A percentile compares a stretch with the other conserved stretches of the same genome.
These are phyloP conservation scores for Leavenworthia alabamica DNA, from an alignment of 345 rosid species.

Conservation along the genomic window DNA sequence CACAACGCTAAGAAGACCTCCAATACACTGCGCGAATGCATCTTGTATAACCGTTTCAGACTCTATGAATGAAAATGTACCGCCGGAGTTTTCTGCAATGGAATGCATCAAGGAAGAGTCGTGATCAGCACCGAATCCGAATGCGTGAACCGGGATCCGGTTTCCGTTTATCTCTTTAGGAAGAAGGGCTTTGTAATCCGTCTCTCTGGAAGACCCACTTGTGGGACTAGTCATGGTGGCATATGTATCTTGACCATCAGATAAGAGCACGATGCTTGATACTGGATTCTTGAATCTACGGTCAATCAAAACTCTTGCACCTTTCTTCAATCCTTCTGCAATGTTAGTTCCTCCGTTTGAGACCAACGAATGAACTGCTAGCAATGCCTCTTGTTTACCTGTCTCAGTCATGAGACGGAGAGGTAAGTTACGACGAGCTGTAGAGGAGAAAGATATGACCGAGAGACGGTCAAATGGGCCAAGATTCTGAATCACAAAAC, in stretches of 20 bases:
- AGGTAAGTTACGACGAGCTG: conserved; percentile 76
- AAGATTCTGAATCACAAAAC: conserved; percentile 93
- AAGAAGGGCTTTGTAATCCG: conserved; percentile 56
- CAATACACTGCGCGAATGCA: conserved; percentile 98
- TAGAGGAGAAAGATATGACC: conserved; percentile 85
- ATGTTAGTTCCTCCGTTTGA: conserved; percentile 96
- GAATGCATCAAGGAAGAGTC: conserved; percentile 93
- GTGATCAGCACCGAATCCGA: conserved; percentile 91
- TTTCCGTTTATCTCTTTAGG: conserved; percentile 44
- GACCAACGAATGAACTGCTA: conserved; percentile 70
- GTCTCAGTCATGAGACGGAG: conserved; percentile 77
- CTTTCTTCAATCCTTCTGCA: conserved; percentile 84
- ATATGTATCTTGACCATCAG: conserved; percentile 97
- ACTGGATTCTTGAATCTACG: conserved; percentile 80
- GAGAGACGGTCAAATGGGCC: conserved; percentile 88
- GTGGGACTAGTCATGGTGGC: conserved; percentile 46
- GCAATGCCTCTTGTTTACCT: conserved; percentile 74
- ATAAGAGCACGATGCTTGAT: conserved; percentile 73
- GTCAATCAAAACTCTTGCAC: conserved; percentile 70
- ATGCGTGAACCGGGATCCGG: conserved; percentile 81
- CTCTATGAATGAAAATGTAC: conserved; percentile 98
- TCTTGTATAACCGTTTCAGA: conserved; percentile 87
- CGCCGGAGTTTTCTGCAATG: conserved; percentile 74
- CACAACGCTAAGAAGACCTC: conserved; percentile 90
- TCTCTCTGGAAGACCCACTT: conserved; percentile 22